A percentile compares a stretch with the other conserved stretches of the same genome.
Evolutionary conservation across 345 rosid genomes (phyloP).

Genomic region (Populus pruinosa): DNA sequence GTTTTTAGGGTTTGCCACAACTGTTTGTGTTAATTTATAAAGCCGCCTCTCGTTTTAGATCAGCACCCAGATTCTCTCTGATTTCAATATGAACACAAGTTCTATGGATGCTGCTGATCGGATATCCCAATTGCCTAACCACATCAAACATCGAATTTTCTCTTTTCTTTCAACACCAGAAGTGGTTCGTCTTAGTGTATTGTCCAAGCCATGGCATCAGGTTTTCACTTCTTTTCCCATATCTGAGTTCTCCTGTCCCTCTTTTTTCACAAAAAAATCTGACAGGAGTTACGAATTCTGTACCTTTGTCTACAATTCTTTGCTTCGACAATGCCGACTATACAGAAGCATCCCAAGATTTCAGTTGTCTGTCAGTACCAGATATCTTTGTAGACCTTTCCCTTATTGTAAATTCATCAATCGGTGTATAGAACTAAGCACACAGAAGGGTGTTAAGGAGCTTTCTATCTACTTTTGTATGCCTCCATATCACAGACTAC

Average conservation of each 20-base stretch:
- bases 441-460: not conserved
- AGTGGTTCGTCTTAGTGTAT: not conserved
- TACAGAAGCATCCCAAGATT: no score
- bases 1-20: no score
- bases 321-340: not conserved
- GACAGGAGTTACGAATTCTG: not conserved
- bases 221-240: not conserved
- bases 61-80: not conserved
- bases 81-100: not conserved
- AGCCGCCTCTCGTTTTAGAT: not conserved
- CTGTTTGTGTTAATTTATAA: no score
- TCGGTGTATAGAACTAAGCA: not conserved
- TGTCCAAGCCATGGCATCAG: not conserved
- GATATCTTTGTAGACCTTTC: not conserved
- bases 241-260: not conserved
- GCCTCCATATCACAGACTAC: not conserved
- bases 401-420: not conserved
- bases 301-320: not conserved
- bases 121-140: not conserved
- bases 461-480: not conserved
- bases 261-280: not conserved
- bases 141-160: not conserved
- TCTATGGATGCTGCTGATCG: not conserved
- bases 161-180: not conserved
- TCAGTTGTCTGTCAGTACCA: no score